phyloP scores from a whole-genome alignment of 2,329 filamentous ascomycete genomes.

The Drechslerella stenobrocha region DNA sequence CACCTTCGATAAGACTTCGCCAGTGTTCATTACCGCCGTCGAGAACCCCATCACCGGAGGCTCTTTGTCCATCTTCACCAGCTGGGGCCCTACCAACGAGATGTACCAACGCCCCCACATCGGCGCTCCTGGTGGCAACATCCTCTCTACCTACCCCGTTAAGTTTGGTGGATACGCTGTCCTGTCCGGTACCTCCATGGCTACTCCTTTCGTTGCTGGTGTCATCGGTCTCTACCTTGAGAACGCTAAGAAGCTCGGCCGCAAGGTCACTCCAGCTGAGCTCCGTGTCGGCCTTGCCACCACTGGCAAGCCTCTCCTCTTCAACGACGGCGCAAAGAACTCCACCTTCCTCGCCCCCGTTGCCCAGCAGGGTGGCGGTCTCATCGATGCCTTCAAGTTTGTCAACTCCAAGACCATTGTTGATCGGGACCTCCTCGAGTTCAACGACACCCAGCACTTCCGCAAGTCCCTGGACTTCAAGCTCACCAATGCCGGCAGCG shows the following conservation, averaged over 20 bases:
- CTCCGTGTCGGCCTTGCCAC: slow-evolving; percentile 59
- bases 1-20: slow-evolving; percentile 26
- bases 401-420: slow-evolving; percentile 62
- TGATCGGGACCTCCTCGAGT: slow-evolving; percentile 63
- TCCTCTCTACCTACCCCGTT: slow-evolving; percentile 64
- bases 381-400: slow-evolving; percentile 65
- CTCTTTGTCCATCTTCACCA: slow-evolving; percentile 61
- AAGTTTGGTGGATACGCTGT: slow-evolving; percentile 59
- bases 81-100: slow-evolving; percentile 67
- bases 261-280: slow-evolving; percentile 56
- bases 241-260: slow-evolving; percentile 59
- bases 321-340: slow-evolving; percentile 57
- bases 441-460: slow-evolving; percentile 68
- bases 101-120: slow-evolving; percentile 63
- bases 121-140: slow-evolving; percentile 63
- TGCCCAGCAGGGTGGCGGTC: slow-evolving; percentile 65
- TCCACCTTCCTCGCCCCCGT: slow-evolving; percentile 58
- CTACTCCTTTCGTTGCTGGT: slow-evolving; percentile 63
- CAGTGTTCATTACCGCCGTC: slow-evolving; percentile 38
- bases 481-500: slow-evolving; percentile 62
- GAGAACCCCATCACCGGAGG: slow-evolving; percentile 58
- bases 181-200: slow-evolving; percentile 65
- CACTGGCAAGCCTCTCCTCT: slow-evolving; percentile 57
- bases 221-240: slow-evolving; percentile 62
- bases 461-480: slow-evolving; percentile 60